Evolutionary conservation across 306 rosid species (phyloP).

Genomic region (Senna tora): DNA sequence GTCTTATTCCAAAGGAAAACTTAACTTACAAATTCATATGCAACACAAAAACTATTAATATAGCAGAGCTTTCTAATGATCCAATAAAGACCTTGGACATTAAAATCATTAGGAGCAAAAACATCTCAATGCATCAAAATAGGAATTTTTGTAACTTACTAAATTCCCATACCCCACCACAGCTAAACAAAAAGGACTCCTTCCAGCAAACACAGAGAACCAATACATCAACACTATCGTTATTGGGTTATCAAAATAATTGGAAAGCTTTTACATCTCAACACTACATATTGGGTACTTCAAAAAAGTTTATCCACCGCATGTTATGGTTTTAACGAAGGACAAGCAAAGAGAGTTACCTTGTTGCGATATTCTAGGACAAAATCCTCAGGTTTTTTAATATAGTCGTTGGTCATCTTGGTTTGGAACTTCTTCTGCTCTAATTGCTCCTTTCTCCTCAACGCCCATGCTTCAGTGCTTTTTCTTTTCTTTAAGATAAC

Average conservation of each 20-base stretch:
- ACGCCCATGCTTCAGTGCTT: slow-evolving; percentile 37
- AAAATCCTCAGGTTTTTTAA: slow-evolving; percentile 84
- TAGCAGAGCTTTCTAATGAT: neutral
- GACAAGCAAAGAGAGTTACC: slow-evolving; percentile 41
- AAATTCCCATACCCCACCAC: neutral
- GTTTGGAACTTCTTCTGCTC: slow-evolving; percentile 29
- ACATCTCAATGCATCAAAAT: neutral
- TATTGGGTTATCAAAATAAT: no score
- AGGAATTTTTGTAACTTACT: neutral
- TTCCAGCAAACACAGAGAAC: neutral
- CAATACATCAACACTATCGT: no score
- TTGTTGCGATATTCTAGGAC: slow-evolving; percentile 62
- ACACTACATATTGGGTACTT: no score
- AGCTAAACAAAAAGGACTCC: neutral
- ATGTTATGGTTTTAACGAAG: no score
- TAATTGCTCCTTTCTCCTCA: slow-evolving; percentile 40
- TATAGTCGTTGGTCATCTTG: slow-evolving; percentile 44
- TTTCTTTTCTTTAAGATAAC: slow-evolving; percentile 50
- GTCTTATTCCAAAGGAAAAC: neutral
- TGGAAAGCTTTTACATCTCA: no score
- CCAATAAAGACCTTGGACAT: neutral
- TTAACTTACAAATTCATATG: neutral
- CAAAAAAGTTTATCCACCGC: no score
- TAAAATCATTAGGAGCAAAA: neutral
- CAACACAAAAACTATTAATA: neutral